Evolutionary conservation across 768 basidiomycete genomes (phyloP).

Genomic region (Boletus insuetus): DNA sequence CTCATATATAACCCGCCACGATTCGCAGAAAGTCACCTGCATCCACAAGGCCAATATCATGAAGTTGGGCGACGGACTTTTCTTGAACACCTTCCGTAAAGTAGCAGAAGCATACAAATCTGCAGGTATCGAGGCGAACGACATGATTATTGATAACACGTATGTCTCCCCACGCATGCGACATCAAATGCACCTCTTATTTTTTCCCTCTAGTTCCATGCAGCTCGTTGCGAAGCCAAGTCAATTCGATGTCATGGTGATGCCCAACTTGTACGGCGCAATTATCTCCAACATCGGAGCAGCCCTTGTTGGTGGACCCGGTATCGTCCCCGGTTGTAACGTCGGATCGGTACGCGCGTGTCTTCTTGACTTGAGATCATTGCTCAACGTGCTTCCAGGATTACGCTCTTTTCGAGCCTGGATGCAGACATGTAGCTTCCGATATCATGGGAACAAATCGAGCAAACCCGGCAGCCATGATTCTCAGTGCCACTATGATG

Average conservation of each 20-base stretch:
- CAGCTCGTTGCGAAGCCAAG: slow-evolving; percentile 94
- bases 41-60: slow-evolving; percentile 99
- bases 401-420: slow-evolving; percentile 97
- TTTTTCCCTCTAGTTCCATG: slow-evolving; percentile 71
- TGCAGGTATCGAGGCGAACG: slow-evolving; percentile 87
- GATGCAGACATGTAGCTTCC: slow-evolving; percentile 92
- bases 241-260: slow-evolving; percentile 99
- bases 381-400: slow-evolving; percentile 47
- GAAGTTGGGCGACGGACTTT: slow-evolving; percentile 99
- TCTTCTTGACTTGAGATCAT: not conserved
- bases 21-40: slow-evolving; percentile 90
- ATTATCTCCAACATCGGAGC: slow-evolving; percentile 99
- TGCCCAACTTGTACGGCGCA: slow-evolving; percentile 96
- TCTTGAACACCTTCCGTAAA: slow-evolving; percentile 96
- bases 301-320: slow-evolving; percentile 96
- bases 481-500: slow-evolving; percentile 97
- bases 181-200: not conserved
- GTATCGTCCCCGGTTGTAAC: slow-evolving; percentile 97
- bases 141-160: slow-evolving; percentile 99
- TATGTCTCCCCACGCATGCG: slow-evolving; percentile 34
- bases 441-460: slow-evolving; percentile 97
- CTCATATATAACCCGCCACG: not conserved
- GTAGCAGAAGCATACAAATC: slow-evolving; percentile 96
- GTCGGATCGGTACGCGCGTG: slow-evolving; percentile 73
- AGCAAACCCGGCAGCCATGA: slow-evolving; percentile 97